phyloP scores from a whole-genome alignment of 78 protist genomes.

The Dictyostelium firmibasis region DNA sequence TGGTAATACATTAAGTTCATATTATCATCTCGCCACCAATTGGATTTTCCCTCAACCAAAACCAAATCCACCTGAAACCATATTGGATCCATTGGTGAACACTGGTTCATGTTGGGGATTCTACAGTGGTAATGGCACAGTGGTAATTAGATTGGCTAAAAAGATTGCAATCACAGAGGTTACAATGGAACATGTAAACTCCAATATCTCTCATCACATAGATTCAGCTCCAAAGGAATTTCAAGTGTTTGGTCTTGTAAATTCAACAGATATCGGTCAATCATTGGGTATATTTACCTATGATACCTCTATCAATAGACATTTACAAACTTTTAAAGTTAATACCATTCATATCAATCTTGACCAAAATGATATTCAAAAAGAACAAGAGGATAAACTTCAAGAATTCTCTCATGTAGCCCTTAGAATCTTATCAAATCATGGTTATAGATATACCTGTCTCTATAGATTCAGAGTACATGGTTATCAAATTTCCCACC shows the following conservation, averaged over 20 bases:
- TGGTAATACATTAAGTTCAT: not conserved
- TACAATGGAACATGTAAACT: slow-evolving; percentile 36
- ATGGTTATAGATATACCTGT: slow-evolving; percentile 52
- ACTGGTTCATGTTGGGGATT: slow-evolving; percentile 73
- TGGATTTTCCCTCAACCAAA: slow-evolving; percentile 26
- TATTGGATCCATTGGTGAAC: slow-evolving; percentile 25
- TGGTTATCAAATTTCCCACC: slow-evolving; percentile 2
- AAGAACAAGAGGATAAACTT: not conserved
- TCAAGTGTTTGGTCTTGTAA: slow-evolving; percentile 14
- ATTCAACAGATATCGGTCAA: slow-evolving; percentile 26
- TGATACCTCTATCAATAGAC: not conserved
- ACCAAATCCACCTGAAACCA: slow-evolving; percentile 63
- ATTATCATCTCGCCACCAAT: not conserved
- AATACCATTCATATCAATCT: not conserved
- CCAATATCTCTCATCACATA: slow-evolving; percentile 37
- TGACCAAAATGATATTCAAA: not conserved
- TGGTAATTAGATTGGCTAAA: slow-evolving; percentile 10
- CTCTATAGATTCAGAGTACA: slow-evolving; percentile 57
- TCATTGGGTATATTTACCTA: slow-evolving; percentile 24
- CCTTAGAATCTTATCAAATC: slow-evolving; percentile 5
- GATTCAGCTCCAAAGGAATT: slow-evolving; percentile 43
- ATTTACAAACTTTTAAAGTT: slow-evolving; percentile 38
- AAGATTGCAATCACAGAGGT: not conserved
- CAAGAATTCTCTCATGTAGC: slow-evolving; percentile 23
- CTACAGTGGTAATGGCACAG: slow-evolving; percentile 15